Evolutionary conservation across 371 early-diverging fungal species (phyloP), one percentile per base, ranked within the genome.

Genomic region (Rhizomucor miehei): DNA sequence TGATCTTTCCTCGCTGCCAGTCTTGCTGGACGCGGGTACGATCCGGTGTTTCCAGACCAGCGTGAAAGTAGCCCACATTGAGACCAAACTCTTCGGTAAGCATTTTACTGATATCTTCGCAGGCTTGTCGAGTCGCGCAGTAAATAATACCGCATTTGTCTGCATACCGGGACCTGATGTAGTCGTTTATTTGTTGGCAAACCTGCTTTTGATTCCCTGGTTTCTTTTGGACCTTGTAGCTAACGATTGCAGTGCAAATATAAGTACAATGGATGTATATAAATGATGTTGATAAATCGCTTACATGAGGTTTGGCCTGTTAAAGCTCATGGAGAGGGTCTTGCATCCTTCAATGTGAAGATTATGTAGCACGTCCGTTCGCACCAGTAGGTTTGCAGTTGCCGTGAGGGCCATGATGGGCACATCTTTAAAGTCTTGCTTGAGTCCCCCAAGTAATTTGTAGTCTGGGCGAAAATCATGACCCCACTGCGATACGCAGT

Each of bases 341-440:
- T 79, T 69, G 56, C 89, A 90, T 51, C 80, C 69, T 9, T 71
- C 67, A 46, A 96, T 89, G 14, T 82, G 65, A 8, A 97, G 79
- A 54, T 86, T 82, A 44, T 69, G 61, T 10, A 86, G 56, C 1
- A 89, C 77, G 57, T 92, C 92, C 68, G 83, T 69, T 57, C 92
- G 89, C 1, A 99, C 99, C 58, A 90, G 86, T 35, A 82, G 81
- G 57, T 96, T 99, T 6, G 99, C 99, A 0, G 99, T 99, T 2
- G 99, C 99, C 0, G 99, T 99, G 29, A 99, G 76, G 20, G 99
- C 99, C 86, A 99, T 98, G 29, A 99, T 85, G 0, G 99, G 99
- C 0, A 98, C 84, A 8, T 80, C 71, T 0, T 90, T 89, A 63
- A 84, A 97, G 13, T 62, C 56, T 6, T 55, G 21, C 60, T 87